Evolutionary conservation across 1,284 basidiomycete genomes (phyloP).

Genomic region (Rhodotorula sp.): DNA sequence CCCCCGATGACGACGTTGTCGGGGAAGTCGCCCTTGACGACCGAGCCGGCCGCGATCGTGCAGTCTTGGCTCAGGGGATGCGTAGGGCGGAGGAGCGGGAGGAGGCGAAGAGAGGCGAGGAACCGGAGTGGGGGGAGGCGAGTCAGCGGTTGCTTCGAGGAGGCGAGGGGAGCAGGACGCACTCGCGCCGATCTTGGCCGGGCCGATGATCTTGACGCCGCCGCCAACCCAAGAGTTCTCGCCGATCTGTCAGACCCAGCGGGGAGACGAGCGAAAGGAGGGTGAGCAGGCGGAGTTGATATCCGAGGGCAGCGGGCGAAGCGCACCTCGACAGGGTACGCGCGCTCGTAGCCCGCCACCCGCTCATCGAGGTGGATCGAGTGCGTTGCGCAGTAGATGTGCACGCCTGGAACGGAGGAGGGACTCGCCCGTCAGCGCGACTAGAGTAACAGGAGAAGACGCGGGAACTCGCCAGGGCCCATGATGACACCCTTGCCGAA

Average conservation of each 20-base stretch:
- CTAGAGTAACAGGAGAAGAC: not conserved
- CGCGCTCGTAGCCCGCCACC: conserved; percentile 41
- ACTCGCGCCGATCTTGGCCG: conserved; percentile 27
- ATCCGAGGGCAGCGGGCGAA: not conserved
- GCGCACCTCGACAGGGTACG: conserved; percentile 40
- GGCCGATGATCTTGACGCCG: conserved; percentile 34
- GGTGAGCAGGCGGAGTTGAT: not conserved
- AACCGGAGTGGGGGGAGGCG: no score
- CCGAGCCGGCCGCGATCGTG: conserved; percentile 37
- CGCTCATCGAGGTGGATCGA: conserved; percentile 36
- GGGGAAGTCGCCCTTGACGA: conserved; percentile 33
- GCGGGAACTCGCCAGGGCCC: conserved; percentile 20
- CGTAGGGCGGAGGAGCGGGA: not conserved
- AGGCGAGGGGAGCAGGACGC: not conserved
- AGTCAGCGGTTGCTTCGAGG: not conserved
- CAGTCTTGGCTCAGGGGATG: not conserved
- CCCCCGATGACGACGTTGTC: conserved; percentile 36
- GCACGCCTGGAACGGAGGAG: conserved; percentile 18
- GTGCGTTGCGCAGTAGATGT: conserved; percentile 45
- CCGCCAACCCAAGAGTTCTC: conserved; percentile 45
- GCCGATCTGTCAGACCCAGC: conserved; percentile 21
- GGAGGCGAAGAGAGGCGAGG: no score
- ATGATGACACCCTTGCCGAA: conserved; percentile 33
- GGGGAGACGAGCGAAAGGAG: not conserved
- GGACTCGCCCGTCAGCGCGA: no score